Base-by-base conservation (phyloP, 2,329 filamentous ascomycete species). In the Penicillium sp. region DNA sequence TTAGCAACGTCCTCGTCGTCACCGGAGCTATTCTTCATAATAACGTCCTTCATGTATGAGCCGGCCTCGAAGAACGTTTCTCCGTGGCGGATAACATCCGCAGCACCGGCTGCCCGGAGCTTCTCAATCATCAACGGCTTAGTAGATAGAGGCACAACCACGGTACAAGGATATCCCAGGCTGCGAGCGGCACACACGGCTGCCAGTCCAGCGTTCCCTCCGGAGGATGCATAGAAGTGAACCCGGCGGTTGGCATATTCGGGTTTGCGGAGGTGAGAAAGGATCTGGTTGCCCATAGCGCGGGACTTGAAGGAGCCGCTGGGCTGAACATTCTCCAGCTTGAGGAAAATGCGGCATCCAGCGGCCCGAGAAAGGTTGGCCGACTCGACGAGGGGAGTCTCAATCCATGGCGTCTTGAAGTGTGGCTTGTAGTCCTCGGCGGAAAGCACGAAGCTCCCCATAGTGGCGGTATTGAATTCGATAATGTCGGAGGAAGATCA, bases 251-350 rank as follows among this genome's bases (percentile, higher is more conserved):
- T 76, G 57, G 68, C 59, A 65, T 77, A 73, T 59, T 74, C 71
- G 30, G 79, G 76, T 49, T 78, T 75, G 58, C 78, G 69, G 60
- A 82, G 74, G 67, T 79, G 74, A 2, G 81, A 80, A 55, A 87
- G 82, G 73, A 92, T 88, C 73, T 90, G 84, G 75, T 90, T 85
- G 53, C 91, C 90, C 63, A 94, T 86, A 33, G 89, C 91, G 66
- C 77, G 84, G 51, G 90, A 93, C 76, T 96, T 95, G 86, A 96
- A 96, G 42, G 90, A 93, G 65, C 90, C 90, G 25, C 89, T 90
- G 4, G 92, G 92, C 72, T 96, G 92, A 57, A 93, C 85, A 73
- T 90, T 91, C 70, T 96, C 92, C 64, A 95, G 85, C 76, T 96
- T 96, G 71, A 96, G 87, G 76, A 90, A 91, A 75, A 96, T 86